phyloP scores from a whole-genome alignment of 768 basidiomycete species.

The Termitomyces sp. region DNA sequence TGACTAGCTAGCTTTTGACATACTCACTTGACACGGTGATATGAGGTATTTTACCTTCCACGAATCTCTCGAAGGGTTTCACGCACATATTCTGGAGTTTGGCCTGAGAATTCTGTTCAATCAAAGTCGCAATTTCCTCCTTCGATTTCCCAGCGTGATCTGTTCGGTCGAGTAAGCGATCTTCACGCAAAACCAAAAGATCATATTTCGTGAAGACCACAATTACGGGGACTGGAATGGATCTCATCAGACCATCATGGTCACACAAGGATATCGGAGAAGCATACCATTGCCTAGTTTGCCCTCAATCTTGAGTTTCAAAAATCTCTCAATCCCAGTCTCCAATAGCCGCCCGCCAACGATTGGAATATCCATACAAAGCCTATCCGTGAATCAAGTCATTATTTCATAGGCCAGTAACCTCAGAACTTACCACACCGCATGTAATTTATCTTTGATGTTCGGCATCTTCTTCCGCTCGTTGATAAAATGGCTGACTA shows the following conservation, averaged over 20 bases:
- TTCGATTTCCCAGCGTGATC: neutral
- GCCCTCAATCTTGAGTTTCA: conserved; percentile 12
- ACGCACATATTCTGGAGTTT: conserved; percentile 2
- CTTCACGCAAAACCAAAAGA: conserved; percentile 11
- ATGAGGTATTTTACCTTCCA: neutral
- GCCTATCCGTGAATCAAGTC: conserved; percentile 15
- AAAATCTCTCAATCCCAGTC: conserved; percentile 22
- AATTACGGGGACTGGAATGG: conserved; percentile 24
- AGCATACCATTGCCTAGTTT: conserved; percentile 15
- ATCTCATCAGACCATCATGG: neutral
- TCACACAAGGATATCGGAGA: neutral
- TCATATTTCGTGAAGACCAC: conserved; percentile 33
- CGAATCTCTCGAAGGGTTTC: neutral
- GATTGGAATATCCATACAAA: conserved; percentile 25
- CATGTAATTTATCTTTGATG: conserved; percentile 26
- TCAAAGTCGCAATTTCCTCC: neutral
- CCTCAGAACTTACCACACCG: conserved; percentile 29
- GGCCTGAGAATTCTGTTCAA: neutral
- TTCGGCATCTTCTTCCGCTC: conserved; percentile 11
- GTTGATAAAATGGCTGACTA: conserved; percentile 21
- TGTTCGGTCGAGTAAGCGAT: neutral
- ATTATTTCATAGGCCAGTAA: no score
- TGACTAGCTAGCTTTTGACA: neutral
- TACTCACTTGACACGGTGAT: conserved; percentile 11
- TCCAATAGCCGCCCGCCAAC: conserved; percentile 21